These are phyloP conservation scores for Ambrosia hybrid DNA, from an alignment of 140 eudicot species.

Conservation along the genomic window DNA sequence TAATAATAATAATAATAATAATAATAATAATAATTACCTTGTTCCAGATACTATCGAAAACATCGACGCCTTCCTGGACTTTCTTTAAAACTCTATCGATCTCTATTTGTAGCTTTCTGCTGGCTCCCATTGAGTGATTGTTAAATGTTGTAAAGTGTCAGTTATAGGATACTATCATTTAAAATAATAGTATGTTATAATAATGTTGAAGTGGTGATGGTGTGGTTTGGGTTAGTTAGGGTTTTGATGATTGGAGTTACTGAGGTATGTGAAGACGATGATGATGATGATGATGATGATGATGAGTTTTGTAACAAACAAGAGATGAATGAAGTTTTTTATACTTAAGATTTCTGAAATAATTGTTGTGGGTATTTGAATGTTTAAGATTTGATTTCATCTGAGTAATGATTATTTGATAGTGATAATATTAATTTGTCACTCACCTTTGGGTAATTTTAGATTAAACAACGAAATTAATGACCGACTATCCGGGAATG, in stretches of 20 bases:
- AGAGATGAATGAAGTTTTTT: no score
- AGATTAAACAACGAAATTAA: no score
- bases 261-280: slow-evolving; percentile 17
- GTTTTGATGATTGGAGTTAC: not conserved
- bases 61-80: slow-evolving; percentile 98
- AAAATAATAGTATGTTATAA: slow-evolving; percentile 5
- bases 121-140: slow-evolving; percentile 78
- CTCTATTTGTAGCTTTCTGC: slow-evolving; percentile 96
- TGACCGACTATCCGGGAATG: no score
- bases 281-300: not conserved
- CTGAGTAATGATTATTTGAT: no score
- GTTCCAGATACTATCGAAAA: slow-evolving; percentile 97
- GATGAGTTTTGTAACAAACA: slow-evolving; percentile 8
- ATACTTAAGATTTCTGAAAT: no score
- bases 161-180: slow-evolving; percentile 27
- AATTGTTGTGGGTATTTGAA: no score
- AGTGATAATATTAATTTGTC: no score
- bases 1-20: not conserved
- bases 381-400: no score
- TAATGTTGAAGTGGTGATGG: not conserved
- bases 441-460: no score
- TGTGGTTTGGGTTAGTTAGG: not conserved
- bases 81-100: slow-evolving; percentile 94
- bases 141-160: slow-evolving; percentile 4
- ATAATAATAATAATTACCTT: slow-evolving; percentile 46